Evolutionary conservation across 1,139 yeast genomes (phyloP), one percentile per base, ranked within the genome.

Genomic region (Geotrichum histeridarum): DNA sequence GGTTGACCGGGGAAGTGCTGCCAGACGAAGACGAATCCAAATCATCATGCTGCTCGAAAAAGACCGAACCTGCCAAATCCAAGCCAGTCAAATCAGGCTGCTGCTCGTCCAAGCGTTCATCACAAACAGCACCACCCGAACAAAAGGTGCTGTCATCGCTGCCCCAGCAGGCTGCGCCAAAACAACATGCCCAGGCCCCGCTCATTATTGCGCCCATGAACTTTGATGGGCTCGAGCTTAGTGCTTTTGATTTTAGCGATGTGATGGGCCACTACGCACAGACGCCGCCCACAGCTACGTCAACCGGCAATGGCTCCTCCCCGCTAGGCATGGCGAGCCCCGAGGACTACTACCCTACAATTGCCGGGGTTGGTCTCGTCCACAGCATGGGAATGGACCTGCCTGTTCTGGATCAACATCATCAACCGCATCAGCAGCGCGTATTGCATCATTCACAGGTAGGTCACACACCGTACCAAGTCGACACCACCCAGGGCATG

Each of bases 171-270:
- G 32, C 33, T 5, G 44, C 43, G 9, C 53, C 60, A 11, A 22
- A 22, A 22, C 27, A 22, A 5, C 27, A 22, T 22, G 27, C 27
- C 27, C 27, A 22, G 27, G 27, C 27, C 27, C 73, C 72, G 8
- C 52, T 63, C 17, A 60, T 70, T 9, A 70, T 70, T 36, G 73
- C 72, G 4, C 73, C 73, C 17, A 70, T 70, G 73, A 59, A 61
- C 50, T 60, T 64, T 56, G 66, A 64, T 15, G 65, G 65, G 18
- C 54, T 58, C 15, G 58, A 59, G 48, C 47, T 64, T 2, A 33
- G 31, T 14, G 39, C 48, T 2, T 38, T 48, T 42, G 50, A 53
- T 18, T 42, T 55, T 27, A 43, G 15, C n/a, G 43, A 44, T 32
- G 42, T 47, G 8, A 38, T 42, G 38, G 48, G 47, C 8, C 38